Base-by-base conservation (phyloP, 2,329 filamentous ascomycete genomes). In the Metarhizium robertsii region DNA sequence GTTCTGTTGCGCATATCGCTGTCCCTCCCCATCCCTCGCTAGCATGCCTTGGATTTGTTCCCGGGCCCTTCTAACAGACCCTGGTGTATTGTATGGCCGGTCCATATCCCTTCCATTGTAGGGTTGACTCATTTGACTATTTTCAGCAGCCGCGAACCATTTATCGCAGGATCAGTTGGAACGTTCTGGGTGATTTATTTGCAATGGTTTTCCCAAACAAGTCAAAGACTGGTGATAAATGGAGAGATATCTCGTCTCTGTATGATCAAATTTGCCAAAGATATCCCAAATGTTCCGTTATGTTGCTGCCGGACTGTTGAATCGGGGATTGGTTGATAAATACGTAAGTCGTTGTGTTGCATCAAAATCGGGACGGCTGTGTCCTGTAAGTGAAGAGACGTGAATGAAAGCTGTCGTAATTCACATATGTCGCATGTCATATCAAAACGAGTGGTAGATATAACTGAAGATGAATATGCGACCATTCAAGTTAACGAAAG, bases 41-140 rank as follows among this genome's bases (percentile, higher is more conserved):
- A 61, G 58, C 48, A 74, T 76, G 57, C 71, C 73, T 63, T 75
- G 71, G 55, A 75, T 75, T 60, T 73, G 73, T 66, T 83, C 79
- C 67, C 80, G 77, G 43, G 79, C 80, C 65, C 74, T 76, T 67
- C 68, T 76, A 62, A 81, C 75, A 58, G 80, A 81, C 64, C 77
- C 77, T 62, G 68, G 73, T 68, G 63, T 61, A 54, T 65, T 65
- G 59, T 69, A 63, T 62, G 70, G 65, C 68, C 70, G 71, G 60
- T 80, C 79, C 77, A 77, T 77, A 61, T 70, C 70, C 67, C 69
- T 74, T 70, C 74, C 79, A 81, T 82, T 69, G 74, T 80, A 75
- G 64, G 66, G 64, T 67, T 71, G 74, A 76, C 74, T 81, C 80
- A 82, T 83, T 75, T 75, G 76, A 52, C 53, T 61, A 18, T 20